These are phyloP conservation scores for Acephala macrosclerotiorum DNA, from an alignment of 2,329 filamentous ascomycete species.

Conservation along the genomic window DNA sequence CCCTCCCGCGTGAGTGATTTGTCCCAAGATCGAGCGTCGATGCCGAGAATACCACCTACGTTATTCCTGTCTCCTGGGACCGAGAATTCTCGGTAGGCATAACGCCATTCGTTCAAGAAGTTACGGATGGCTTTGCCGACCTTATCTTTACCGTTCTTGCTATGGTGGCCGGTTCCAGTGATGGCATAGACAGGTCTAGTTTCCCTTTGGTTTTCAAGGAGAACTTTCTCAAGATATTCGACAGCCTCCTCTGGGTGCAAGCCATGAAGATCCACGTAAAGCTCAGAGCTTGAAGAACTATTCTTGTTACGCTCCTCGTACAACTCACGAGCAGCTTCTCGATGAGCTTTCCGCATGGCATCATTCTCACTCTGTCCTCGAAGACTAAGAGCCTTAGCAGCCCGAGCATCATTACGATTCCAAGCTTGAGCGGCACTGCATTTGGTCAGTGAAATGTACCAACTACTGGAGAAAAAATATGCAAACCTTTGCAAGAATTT, in stretches of 20 bases:
- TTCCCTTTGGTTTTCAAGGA: conserved; percentile 80
- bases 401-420: conserved; percentile 96
- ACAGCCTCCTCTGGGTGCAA: conserved; percentile 98
- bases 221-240: conserved; percentile 87
- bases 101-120: conserved; percentile 95
- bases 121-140: conserved; percentile 91
- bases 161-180: conserved; percentile 95
- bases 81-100: conserved; percentile 94
- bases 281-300: conserved; percentile 65
- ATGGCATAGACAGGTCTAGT: conserved; percentile 89
- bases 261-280: conserved; percentile 97
- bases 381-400: conserved; percentile 92
- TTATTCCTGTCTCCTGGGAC: conserved; percentile 90
- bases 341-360: conserved; percentile 94
- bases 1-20: conserved; percentile 62
- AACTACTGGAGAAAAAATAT: not conserved
- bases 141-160: conserved; percentile 98
- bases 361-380: conserved; percentile 97
- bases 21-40: conserved; percentile 73
- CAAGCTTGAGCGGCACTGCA: conserved; percentile 91
- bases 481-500: conserved; percentile 92
- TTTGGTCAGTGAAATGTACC: conserved; percentile 29
- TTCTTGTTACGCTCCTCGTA: conserved; percentile 93
- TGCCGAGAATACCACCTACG: conserved; percentile 78
- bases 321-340: conserved; percentile 88